A percentile compares a stretch with the other conserved stretches of the same genome.
Conservation (phyloP, 1,284 basidiomycete species). For the Leccinum pallidistipes region DNA sequence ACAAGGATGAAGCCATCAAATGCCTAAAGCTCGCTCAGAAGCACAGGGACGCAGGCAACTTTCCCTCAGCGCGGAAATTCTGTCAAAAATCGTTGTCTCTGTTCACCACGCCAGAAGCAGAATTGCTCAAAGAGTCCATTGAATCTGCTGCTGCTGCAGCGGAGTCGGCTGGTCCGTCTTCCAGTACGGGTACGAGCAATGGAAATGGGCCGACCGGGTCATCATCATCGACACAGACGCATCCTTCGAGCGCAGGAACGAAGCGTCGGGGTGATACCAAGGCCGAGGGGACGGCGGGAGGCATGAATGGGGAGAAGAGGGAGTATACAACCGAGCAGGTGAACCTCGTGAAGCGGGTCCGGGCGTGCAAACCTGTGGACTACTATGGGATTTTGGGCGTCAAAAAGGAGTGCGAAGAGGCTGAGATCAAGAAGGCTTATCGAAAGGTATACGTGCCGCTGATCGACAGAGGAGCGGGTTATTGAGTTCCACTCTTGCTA, state of each 20-base stretch:
- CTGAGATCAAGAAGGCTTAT: slow-evolving; percentile 95
- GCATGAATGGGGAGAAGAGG: slow-evolving; percentile 68
- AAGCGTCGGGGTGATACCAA: slow-evolving; percentile 51
- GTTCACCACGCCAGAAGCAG: slow-evolving; percentile 80
- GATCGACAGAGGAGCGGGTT: slow-evolving; percentile 4
- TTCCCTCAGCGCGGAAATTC: slow-evolving; percentile 83
- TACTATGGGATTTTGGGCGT: slow-evolving; percentile 94
- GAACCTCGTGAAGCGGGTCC: slow-evolving; percentile 85
- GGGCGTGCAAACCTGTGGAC: slow-evolving; percentile 82
- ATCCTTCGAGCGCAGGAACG: slow-evolving; percentile 66
- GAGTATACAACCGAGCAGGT: slow-evolving; percentile 88
- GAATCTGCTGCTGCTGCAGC: slow-evolving; percentile 48
- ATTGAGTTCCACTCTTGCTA: slow-evolving; percentile 37
- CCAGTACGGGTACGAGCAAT: slow-evolving; percentile 27
- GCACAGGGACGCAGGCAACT: slow-evolving; percentile 71
- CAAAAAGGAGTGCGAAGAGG: slow-evolving; percentile 85
- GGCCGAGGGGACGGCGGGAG: slow-evolving; percentile 47
- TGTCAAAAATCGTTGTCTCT: slow-evolving; percentile 87
- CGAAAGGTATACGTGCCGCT: slow-evolving; percentile 69
- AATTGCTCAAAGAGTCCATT: slow-evolving; percentile 64
- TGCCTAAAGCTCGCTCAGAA: slow-evolving; percentile 78
- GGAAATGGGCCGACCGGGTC: slow-evolving; percentile 37
- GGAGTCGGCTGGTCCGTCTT: slow-evolving; percentile 34
- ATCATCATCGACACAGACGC: slow-evolving; percentile 56
- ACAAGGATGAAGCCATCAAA: slow-evolving; percentile 85